Evolutionary conservation across 2,329 filamentous ascomycete genomes (phyloP), one percentile per base, ranked within the genome.

Genomic region (Botryotinia narcissicola): DNA sequence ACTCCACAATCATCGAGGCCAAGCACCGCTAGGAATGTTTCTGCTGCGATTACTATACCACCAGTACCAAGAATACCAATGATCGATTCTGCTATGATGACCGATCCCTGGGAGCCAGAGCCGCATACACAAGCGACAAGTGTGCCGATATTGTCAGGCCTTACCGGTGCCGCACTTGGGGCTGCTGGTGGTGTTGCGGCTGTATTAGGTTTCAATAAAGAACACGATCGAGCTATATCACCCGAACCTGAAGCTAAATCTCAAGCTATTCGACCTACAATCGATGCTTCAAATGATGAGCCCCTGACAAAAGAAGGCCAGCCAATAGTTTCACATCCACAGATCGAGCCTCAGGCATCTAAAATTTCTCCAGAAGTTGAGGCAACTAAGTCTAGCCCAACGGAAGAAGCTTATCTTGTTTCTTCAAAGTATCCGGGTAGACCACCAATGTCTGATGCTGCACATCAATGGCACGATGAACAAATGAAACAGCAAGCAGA

Each of bases 81-180:
- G 88, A 85, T 90, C 16, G 88, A 91, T 75, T 86, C 84, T 51
- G 84, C 86, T 40, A 87, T 86, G 78, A 90, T 91, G 86, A 91
- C 89, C 0, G 89, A 91, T 10, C 85, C 87, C 1, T 82, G 89
- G 73, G 83, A 83, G 57, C 81, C 86, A 35, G 76, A 77, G 35
- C 75, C 42, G 51, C 74, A 7, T 46, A 75, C 78, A 10, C 76
- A 75, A 61, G 42, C 73, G 35, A 77, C 75, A 57, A 72, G 77
- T 66, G 60, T 78, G 69, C 77, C 79, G 48, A n/a, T 72, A n/a
- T 68, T 72, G 20, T 68, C 70, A 35, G 64, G 62, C 40, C 37
- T 68, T 48, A 37, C 62, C 37, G 62, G 62, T 60, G 60, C 70
- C 54, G 42, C 60, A 57, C 32, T 63, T 37, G 57, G 60, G 6